Evolutionary conservation across 192 early-diverging fungal genomes (phyloP).

Genomic region (Allomyces arbusculus): DNA sequence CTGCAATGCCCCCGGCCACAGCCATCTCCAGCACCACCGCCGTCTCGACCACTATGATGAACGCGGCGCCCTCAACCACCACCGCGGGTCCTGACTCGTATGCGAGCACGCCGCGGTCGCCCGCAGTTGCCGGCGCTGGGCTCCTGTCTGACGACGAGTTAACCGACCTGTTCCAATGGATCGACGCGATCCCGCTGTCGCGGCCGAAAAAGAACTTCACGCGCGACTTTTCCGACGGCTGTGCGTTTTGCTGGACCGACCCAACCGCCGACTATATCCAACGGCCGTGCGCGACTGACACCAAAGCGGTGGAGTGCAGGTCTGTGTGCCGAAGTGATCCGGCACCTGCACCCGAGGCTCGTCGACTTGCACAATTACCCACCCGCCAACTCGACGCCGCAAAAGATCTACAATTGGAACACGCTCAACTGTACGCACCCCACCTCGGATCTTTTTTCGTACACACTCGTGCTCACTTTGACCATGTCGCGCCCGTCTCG

Average conservation of each 20-base stretch:
- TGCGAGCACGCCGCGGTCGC: neutral
- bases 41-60: too few relatives aligned
- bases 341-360: conserved; percentile 25
- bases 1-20: too few relatives aligned
- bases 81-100: neutral
- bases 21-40: too few relatives aligned
- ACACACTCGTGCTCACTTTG: too few relatives aligned
- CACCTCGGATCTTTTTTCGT: too few relatives aligned
- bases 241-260: conserved; percentile 7
- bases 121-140: neutral
- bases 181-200: conserved; percentile 26
- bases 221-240: conserved; percentile 31
- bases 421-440: conserved; percentile 20
- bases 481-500: too few relatives aligned
- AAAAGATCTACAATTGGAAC: conserved; percentile 37
- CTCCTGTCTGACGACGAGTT: conserved; percentile 13
- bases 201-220: conserved; percentile 28
- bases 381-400: conserved; percentile 21
- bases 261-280: neutral
- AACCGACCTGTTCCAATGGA: conserved; percentile 19
- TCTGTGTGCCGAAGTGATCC: conserved; percentile 19
- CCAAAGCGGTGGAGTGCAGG: neutral
- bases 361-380: conserved; percentile 33
- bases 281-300: neutral
- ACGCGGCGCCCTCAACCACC: too few relatives aligned